Evolutionary conservation across 1,139 yeast species (phyloP), one percentile per base, ranked within the genome.

Genomic region (Hyphopichia wangnamkhiaoensis): DNA sequence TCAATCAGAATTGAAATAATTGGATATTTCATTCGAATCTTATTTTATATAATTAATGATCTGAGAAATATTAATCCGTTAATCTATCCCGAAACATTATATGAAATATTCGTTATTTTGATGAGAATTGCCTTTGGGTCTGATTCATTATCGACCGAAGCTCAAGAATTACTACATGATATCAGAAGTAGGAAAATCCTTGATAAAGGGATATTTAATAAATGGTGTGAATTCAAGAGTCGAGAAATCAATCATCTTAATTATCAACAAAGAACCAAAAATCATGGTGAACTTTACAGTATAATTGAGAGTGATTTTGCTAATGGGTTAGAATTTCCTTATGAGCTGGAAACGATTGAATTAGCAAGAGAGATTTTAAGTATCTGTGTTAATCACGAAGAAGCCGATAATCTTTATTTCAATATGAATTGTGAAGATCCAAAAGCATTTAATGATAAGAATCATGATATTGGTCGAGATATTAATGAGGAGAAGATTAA

Each of bases 281-380:
- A 30, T 19, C 13, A 14, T 27, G 32, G 30, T 16, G 37, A 34
- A 10, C 15, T 17, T 10, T 45, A 60, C 34, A 68, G 71, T 5
- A 62, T 61, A 31, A 50, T 62, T 3, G 76, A 72, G 48, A 58
- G 66, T 39, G 74, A 71, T 31, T 64, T 55, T 39, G 65, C 80
- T 35, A 80, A 81, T 52, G 86, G 86, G 2, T 54, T 81, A 15
- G 89, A 82, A 48, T 74, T 79, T 45, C 75, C 79, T 3, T 84
- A 82, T 56, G 84, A 79, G 43, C 74, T 74, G 38, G 81, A 79
- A 38, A 79, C 83, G 16, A 76, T 84, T 33, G 90, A 83, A 49
- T 61, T 83, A 52, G 82, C 94, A 0, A 71, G 90, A 48, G 89
- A 83, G 48, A 75, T 89, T 17, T 64, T 89, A 41, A 90, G 84